phyloP scores from a whole-genome alignment of 106 monocot genomes.

The Acorus gramineus region DNA sequence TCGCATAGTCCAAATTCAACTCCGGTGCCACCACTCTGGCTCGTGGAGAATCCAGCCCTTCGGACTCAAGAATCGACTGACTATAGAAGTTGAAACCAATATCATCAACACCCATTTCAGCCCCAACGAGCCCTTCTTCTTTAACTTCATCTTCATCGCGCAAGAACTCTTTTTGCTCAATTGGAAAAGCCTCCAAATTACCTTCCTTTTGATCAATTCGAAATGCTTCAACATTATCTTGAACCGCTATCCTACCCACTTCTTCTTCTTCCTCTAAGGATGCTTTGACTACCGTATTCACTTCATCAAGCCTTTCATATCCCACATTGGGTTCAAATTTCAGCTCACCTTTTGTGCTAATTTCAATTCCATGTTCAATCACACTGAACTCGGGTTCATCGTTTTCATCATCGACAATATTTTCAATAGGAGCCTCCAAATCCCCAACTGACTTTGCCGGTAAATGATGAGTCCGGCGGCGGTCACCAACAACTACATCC shows the following conservation, averaged over 20 bases:
- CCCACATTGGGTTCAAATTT: neutral
- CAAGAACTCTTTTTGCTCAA: neutral
- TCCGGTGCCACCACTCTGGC: slow-evolving; percentile 9
- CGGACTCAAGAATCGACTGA: slow-evolving; percentile 29
- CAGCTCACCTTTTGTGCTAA: slow-evolving; percentile 7
- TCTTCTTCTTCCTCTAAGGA: neutral
- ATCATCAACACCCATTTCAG: slow-evolving; percentile 17
- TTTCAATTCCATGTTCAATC: slow-evolving; percentile 53
- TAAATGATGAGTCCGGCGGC: slow-evolving; percentile 2
- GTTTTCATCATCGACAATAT: slow-evolving; percentile 4
- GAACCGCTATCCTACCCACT: neutral
- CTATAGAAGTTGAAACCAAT: slow-evolving; percentile 18
- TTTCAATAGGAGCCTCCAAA: slow-evolving; percentile 10
- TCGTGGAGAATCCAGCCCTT: slow-evolving; percentile 12
- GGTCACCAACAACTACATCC: neutral
- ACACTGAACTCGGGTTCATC: slow-evolving; percentile 38
- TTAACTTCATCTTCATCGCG: neutral
- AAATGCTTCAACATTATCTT: neutral
- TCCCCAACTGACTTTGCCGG: slow-evolving; percentile 9
- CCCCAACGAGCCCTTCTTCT: neutral
- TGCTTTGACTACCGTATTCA: neutral
- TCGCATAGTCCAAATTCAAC: slow-evolving; percentile 7
- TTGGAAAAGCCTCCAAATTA: no score
- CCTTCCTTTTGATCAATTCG: no score
- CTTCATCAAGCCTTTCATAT: slow-evolving; percentile 4